phyloP scores from a whole-genome alignment of 495 filamentous ascomycete species.

The Friedmanniomyces simplex region DNA sequence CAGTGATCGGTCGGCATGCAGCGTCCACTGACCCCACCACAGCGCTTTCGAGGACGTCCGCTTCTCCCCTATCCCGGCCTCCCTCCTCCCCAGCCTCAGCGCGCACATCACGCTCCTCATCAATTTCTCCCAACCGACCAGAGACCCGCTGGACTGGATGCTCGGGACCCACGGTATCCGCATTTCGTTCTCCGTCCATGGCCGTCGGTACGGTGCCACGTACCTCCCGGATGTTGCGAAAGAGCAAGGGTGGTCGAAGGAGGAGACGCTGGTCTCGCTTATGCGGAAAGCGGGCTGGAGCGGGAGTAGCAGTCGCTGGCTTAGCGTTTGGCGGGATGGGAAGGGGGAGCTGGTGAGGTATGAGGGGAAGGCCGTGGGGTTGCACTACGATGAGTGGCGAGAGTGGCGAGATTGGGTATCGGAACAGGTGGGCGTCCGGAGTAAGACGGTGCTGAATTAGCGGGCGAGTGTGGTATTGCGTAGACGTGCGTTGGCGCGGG shows the following conservation, averaged over 20 bases:
- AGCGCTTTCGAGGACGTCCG: slow-evolving; percentile 80
- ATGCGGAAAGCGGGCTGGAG: slow-evolving; percentile 93
- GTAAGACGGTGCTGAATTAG: neutral
- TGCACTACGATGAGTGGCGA: slow-evolving; percentile 63
- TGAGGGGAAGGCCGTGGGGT: slow-evolving; percentile 61
- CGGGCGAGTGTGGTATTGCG: neutral
- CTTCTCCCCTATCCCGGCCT: slow-evolving; percentile 60
- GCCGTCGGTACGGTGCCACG: slow-evolving; percentile 47
- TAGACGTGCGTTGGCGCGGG: neutral
- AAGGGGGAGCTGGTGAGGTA: slow-evolving; percentile 68
- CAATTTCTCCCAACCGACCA: slow-evolving; percentile 35
- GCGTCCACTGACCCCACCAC: neutral
- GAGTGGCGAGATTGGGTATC: slow-evolving; percentile 65
- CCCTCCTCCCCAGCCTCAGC: slow-evolving; percentile 51
- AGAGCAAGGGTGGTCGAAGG: slow-evolving; percentile 93
- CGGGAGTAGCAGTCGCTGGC: slow-evolving; percentile 59
- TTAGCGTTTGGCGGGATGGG: slow-evolving; percentile 42
- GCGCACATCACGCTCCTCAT: slow-evolving; percentile 37
- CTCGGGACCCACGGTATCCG: slow-evolving; percentile 74
- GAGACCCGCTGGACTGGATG: slow-evolving; percentile 71
- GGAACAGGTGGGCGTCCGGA: slow-evolving; percentile 19
- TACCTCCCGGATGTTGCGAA: slow-evolving; percentile 86
- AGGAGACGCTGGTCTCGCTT: slow-evolving; percentile 77
- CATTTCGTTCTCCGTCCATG: slow-evolving; percentile 34
- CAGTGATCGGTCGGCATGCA: neutral